Evolutionary conservation across 2,329 filamentous ascomycete genomes (phyloP).

Genomic region (Fusarium torreyae): DNA sequence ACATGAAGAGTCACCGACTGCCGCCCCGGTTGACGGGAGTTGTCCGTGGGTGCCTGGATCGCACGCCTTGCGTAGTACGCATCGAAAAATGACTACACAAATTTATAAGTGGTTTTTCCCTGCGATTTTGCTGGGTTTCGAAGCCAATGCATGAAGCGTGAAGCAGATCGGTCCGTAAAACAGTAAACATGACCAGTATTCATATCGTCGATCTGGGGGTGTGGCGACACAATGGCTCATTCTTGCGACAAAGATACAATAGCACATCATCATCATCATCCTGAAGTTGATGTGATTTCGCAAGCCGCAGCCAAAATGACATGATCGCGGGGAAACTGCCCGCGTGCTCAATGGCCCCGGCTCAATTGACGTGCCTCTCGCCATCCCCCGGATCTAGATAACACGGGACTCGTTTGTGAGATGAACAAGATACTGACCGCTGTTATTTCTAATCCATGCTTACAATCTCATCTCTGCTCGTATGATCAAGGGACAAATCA

Average conservation of each 20-base stretch:
- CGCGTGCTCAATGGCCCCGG: slow-evolving; percentile 38
- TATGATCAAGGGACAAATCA: slow-evolving; percentile 3
- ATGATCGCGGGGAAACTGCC: slow-evolving; percentile 47
- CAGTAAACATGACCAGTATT: background rate
- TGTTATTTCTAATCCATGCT: slow-evolving; percentile 34
- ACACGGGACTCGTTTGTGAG: slow-evolving; percentile 29
- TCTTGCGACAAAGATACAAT: slow-evolving; percentile 35
- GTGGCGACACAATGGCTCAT: slow-evolving; percentile 31
- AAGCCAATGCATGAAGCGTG: background rate
- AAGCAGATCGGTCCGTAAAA: background rate
- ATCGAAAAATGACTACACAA: background rate
- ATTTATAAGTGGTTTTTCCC: slow-evolving; percentile 2
- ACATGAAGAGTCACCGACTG: slow-evolving; percentile 29
- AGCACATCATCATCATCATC: slow-evolving; percentile 8
- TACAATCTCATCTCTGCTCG: slow-evolving; percentile 1
- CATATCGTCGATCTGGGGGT: slow-evolving; percentile 16
- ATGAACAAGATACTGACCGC: slow-evolving; percentile 17
- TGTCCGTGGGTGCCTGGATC: slow-evolving; percentile 6
- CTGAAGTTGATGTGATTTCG: slow-evolving; percentile 28
- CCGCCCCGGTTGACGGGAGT: slow-evolving; percentile 30
- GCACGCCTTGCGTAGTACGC: slow-evolving; percentile 1
- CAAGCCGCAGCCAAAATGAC: slow-evolving; percentile 44
- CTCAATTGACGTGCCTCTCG: slow-evolving; percentile 16
- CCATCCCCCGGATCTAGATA: slow-evolving; percentile 23
- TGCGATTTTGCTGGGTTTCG: background rate